A percentile compares a stretch with the other conserved stretches of the same genome.
phyloP scores from a whole-genome alignment of 495 filamentous ascomycete genomes.

The Paragyromitra xinjiangensis region DNA sequence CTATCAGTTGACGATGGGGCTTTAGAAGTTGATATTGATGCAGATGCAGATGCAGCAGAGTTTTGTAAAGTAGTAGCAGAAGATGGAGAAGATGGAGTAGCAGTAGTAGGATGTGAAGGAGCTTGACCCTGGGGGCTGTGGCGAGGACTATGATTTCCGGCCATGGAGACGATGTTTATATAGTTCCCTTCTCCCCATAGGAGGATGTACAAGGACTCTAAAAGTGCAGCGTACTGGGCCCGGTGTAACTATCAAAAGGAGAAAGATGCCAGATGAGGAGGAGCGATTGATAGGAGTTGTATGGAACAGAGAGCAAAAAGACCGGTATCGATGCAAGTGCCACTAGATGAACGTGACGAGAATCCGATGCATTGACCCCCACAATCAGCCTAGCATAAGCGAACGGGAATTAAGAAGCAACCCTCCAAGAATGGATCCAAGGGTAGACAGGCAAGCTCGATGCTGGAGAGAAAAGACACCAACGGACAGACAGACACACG shows the following conservation, averaged over 20 bases:
- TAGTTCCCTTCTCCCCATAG: constrained; percentile 45
- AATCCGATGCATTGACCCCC: constrained; percentile 44
- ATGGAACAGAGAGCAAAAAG: not conserved
- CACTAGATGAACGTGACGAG: constrained; percentile 28
- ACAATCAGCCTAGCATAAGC: constrained; percentile 32
- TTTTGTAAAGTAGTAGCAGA: constrained; percentile 4
- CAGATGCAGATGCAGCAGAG: constrained; percentile 2
- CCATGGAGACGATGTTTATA: constrained; percentile 53
- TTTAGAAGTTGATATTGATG: constrained; percentile 10
- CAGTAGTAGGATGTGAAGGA: constrained; percentile 15
- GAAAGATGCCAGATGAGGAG: constrained; percentile 1
- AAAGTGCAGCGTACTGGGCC: constrained; percentile 6
- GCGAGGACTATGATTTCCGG: constrained; percentile 49
- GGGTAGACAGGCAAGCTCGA: not conserved
- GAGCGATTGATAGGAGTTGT: constrained; percentile 10
- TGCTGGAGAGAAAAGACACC: constrained; percentile 15
- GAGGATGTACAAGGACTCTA: constrained; percentile 20
- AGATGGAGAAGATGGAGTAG: constrained; percentile 16
- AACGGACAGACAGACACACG: constrained; percentile 18
- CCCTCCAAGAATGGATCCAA: constrained; percentile 9
- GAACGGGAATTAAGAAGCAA: constrained; percentile 24
- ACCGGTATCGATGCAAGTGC: constrained; percentile 30
- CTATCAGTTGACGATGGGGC: constrained; percentile 20
- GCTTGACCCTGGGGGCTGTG: constrained; percentile 47
- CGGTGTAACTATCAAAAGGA: constrained; percentile 27